Conservation (phyloP, 306 rosid genomes). For the Spatholobus suberectus region DNA sequence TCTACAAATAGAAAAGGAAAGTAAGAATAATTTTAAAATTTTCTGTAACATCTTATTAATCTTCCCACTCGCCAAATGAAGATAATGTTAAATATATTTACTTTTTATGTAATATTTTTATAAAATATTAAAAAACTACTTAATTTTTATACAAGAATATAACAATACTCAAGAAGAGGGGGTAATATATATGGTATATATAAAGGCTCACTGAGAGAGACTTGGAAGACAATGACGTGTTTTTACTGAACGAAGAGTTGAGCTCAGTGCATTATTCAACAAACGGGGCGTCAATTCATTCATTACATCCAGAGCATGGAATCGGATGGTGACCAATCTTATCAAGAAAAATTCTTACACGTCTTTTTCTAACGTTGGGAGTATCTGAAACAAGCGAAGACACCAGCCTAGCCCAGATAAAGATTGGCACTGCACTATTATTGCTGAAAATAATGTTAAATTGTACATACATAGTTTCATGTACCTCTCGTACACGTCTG, state of each 20-base stretch:
- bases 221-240: not conserved
- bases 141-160: too few species aligned
- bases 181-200: too few species aligned
- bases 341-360: not conserved
- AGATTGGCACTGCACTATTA: constrained; percentile 49
- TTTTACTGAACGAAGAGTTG: not conserved
- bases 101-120: too few species aligned
- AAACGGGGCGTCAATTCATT: constrained; percentile 6
- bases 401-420: constrained; percentile 52
- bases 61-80: not conserved
- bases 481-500: too few species aligned
- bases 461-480: not conserved
- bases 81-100: not conserved
- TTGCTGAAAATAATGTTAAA: constrained; percentile 23
- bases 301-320: constrained; percentile 15
- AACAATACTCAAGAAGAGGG: too few species aligned
- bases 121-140: too few species aligned
- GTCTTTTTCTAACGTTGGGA: constrained; percentile 45
- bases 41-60: not conserved
- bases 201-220: not conserved
- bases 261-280: not conserved
- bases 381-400: constrained; percentile 40
- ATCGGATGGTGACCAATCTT: constrained; percentile 28
- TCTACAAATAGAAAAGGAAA: not conserved
- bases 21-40: too few species aligned